Conservation (phyloP, 805 yeast genomes). For the Wickerhamiella allomyrinae region DNA sequence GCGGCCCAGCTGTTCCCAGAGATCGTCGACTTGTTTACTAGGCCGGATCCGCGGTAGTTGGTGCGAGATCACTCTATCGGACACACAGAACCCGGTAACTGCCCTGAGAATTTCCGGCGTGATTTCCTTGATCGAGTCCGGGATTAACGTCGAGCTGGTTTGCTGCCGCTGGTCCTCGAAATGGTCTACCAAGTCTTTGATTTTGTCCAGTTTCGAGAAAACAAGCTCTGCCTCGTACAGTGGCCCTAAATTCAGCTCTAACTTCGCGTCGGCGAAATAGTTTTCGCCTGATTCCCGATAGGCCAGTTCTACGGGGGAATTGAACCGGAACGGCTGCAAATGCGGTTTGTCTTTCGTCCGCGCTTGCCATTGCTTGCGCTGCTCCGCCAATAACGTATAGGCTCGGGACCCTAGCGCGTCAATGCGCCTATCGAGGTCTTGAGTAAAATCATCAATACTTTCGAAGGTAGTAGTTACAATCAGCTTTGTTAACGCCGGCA, state of each 20-base stretch:
- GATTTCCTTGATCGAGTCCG: constrained; percentile 30
- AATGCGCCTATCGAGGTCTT: constrained; percentile 28
- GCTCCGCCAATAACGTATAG: constrained; percentile 37
- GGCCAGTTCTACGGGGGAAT: constrained; percentile 74
- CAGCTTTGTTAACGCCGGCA: constrained; percentile 59
- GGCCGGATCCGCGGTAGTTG: constrained; percentile 49
- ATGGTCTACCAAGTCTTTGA: constrained; percentile 43
- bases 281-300: constrained; percentile 43
- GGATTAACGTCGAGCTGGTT: constrained; percentile 55
- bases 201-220: constrained; percentile 56
- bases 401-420: constrained; percentile 42
- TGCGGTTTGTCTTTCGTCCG: constrained; percentile 32
- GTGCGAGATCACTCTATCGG: constrained; percentile 52
- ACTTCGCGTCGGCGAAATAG: constrained; percentile 31
- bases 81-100: constrained; percentile 60
- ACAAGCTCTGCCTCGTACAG: constrained; percentile 74
- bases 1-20: constrained; percentile 55
- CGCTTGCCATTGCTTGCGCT: constrained; percentile 47
- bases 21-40: constrained; percentile 48
- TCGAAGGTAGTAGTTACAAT: constrained; percentile 59
- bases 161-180: constrained; percentile 53
- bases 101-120: constrained; percentile 30
- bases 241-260: constrained; percentile 49
- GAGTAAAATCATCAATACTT: constrained; percentile 46
- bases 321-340: constrained; percentile 48